phyloP scores from a whole-genome alignment of 768 basidiomycete genomes.

The Crepidotus variabilis region DNA sequence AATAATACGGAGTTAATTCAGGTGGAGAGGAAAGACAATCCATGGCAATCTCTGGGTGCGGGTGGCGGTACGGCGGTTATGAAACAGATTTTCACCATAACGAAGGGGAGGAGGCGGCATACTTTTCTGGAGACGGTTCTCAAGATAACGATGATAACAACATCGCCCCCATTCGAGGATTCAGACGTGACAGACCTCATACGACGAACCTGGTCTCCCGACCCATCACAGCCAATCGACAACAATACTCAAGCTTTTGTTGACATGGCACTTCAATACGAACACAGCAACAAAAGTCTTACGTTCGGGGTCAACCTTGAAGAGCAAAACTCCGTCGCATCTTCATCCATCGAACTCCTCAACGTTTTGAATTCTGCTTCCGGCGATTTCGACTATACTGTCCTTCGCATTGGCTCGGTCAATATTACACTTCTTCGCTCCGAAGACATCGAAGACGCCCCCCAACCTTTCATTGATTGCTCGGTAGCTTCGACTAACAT shows the following conservation, averaged over 20 bases:
- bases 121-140: conserved; percentile 17
- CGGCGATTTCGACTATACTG: neutral
- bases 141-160: conserved; percentile 12
- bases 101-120: conserved; percentile 13
- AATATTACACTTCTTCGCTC: conserved; percentile 8
- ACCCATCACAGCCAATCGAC: conserved; percentile 2
- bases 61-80: conserved; percentile 16
- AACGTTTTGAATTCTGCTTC: neutral
- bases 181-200: conserved; percentile 11
- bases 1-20: conserved; percentile 6
- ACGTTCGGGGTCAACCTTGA: neutral
- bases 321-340: neutral
- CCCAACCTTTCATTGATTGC: neutral
- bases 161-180: conserved; percentile 3
- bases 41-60: conserved; percentile 8
- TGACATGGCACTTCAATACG: conserved; percentile 3
- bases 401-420: neutral
- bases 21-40: conserved; percentile 13
- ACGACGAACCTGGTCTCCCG: conserved; percentile 7
- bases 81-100: conserved; percentile 20
- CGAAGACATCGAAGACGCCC: conserved; percentile 4
- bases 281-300: conserved; percentile 4
- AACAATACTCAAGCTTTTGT: neutral
- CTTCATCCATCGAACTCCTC: neutral
- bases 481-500: neutral